A percentile compares a stretch with the other conserved stretches of the same genome.
phyloP scores from a whole-genome alignment of 208 protist genomes.

The Trichomonas vaginalis region DNA sequence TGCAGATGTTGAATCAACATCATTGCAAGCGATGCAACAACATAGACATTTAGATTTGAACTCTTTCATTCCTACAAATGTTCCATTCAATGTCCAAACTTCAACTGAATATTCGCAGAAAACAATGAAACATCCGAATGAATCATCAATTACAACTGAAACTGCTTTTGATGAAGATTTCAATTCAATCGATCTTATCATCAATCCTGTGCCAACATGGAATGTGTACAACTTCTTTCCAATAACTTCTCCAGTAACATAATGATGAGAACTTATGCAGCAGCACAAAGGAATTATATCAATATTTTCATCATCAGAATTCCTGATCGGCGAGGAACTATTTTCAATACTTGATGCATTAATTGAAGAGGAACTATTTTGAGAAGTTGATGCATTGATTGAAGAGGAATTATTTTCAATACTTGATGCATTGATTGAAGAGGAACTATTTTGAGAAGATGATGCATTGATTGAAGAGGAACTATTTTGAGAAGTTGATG shows the following conservation, averaged over 20 bases:
- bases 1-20: background rate
- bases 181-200: background rate
- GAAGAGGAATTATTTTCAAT: no score
- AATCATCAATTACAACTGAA: background rate
- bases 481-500: no score
- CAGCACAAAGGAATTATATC: background rate
- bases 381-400: no score
- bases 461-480: no score
- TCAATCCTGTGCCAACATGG: background rate
- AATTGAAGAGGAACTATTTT: no score
- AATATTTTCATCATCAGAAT: background rate
- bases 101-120: background rate
- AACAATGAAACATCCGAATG: background rate
- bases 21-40: background rate
- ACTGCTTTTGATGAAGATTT: background rate
- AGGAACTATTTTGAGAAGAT: no score
- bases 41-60: background rate
- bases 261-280: background rate
- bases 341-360: no score
- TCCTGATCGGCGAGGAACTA: no score
- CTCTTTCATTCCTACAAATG: background rate
- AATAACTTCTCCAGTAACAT: background rate
- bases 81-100: background rate
- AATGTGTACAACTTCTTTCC: background rate
- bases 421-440: no score